Base-by-base conservation (phyloP, 2,329 filamentous ascomycete species). In the Fonsecaea multimorphosa region DNA sequence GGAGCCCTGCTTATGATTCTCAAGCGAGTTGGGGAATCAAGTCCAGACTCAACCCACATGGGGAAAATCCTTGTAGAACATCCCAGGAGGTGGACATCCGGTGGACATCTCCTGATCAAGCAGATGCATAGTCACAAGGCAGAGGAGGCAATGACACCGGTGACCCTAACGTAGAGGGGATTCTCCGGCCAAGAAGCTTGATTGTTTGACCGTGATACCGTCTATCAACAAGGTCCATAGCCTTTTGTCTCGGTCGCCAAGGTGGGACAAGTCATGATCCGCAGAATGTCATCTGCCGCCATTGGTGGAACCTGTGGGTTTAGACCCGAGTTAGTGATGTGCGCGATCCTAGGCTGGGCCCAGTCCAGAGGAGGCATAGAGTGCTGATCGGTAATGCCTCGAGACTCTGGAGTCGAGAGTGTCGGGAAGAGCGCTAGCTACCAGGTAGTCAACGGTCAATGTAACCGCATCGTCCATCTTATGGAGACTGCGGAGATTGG, bases 11-110 rank as follows among this genome's bases (percentile, higher is more conserved):
- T 64, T 64, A 64, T 64, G 22, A 58, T 52, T 24, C 36, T 46
- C 34, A 4, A 9, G 27, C 40, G n/a, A 58, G 52, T 64, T 64
- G 61, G 61, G 61, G 61, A 53, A 64, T 58, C 31, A 44, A 36
- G n/a, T 38, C 46, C 32, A 60, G 44, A 60, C 53, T 36, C 58
- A 29, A 53, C 36, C 29, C 58, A 60, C 58, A 46, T 60, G 58
- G 58, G 58, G 58, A 60, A 53, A 19, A 27, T 22, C 58, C 44
- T 52, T 49, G 32, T 49, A 38, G 29, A 38, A 38, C 4, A 4
- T 38, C 32, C 11, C 19, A 27, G 22, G 12, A 40, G n/a, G n/a
- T n/a, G n/a, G n/a, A n/a, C n/a, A n/a, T n/a, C 29, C 8, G 27
- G 51, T 61, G 59, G 59, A 61, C 55, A 54, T 61, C 34, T 61